Evolutionary conservation across 108 stramenopile genomes (phyloP).

Genomic region (Pseudonitzschia multistriata): DNA sequence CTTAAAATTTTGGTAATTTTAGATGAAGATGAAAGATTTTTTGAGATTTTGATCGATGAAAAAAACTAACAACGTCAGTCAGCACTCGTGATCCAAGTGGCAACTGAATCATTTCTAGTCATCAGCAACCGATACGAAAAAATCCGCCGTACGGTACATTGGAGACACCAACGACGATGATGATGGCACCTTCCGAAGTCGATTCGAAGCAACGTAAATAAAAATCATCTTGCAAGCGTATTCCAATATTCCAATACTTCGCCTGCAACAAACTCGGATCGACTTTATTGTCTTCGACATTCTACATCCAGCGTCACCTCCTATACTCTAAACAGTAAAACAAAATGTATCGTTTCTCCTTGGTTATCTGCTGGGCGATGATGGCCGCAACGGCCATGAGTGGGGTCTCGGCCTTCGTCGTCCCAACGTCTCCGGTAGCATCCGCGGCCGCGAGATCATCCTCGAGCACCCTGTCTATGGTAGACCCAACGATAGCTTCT

Average conservation of each 20-base stretch:
- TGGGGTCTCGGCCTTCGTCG: conserved; percentile 1
- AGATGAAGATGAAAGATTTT: background rate
- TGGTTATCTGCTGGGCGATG: background rate
- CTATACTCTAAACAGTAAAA: background rate
- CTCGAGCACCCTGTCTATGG: conserved; percentile 7
- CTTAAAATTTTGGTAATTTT: too few relatives aligned
- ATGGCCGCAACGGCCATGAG: background rate
- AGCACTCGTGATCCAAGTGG: background rate
- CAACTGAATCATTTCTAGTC: background rate
- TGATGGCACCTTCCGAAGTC: too few relatives aligned
- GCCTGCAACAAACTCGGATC: too few relatives aligned
- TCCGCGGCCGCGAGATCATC: background rate
- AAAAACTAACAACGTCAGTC: background rate
- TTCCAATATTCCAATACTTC: too few relatives aligned
- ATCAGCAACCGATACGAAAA: background rate
- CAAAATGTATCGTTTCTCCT: background rate
- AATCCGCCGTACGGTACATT: too few relatives aligned
- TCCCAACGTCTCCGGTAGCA: background rate
- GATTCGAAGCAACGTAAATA: background rate
- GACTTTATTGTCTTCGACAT: too few relatives aligned
- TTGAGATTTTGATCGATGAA: background rate
- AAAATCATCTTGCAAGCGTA: too few relatives aligned
- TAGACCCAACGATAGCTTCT: conserved; percentile 10
- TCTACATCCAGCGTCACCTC: background rate
- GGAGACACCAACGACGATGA: too few relatives aligned